Base-by-base conservation (phyloP, 495 filamentous ascomycete species). In the Xylaria flabelliformis region DNA sequence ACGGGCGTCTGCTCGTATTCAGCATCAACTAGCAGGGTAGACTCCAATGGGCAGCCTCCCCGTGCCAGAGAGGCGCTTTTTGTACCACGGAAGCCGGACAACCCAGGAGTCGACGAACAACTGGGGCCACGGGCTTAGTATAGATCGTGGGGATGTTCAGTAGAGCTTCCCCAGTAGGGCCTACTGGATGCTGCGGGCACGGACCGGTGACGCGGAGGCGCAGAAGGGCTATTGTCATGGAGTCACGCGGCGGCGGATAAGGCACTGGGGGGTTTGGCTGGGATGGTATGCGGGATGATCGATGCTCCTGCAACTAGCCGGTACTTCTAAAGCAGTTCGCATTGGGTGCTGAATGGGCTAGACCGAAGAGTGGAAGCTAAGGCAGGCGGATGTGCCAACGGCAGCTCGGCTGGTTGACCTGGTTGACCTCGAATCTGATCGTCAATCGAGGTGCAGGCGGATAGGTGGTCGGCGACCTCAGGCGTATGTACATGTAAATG, bases 161-260 rank as follows among this genome's bases (percentile, higher is more conserved):
- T 72, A 82, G 70, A 72, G 69, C 70, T 66, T 72, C 70, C 63
- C 62, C 70, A 72, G 70, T 48, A 67, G 70, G 36, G 51, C 4
- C 63, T 66, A 51, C 70, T 71, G 69, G 63, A 63, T 66, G 63
- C 61, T 72, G 75, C 75, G 67, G 78, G 39, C 53, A 74, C 73
- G 74, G 75, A 70, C 70, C 75, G 77, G 77, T 75, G 73, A 70
- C 74, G 74, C 74, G 77, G 77, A 76, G 77, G 74, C 41, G 74
- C 74, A 78, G 64, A 68, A 36, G 71, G 71, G 65, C 69, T 79
- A 64, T 71, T 75, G 76, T 81, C 77, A 78, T 76, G 74, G 77
- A 76, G 83, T 84, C 82, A 83, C 79, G 80, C 82, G 81, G 76
- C 78, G 80, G 79, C 82, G 83, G 83, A 81, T 83, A 81, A 79